Evolutionary conservation across 2,329 filamentous ascomycete species (phyloP).

Genomic region (Calonectria hawksworthii): DNA sequence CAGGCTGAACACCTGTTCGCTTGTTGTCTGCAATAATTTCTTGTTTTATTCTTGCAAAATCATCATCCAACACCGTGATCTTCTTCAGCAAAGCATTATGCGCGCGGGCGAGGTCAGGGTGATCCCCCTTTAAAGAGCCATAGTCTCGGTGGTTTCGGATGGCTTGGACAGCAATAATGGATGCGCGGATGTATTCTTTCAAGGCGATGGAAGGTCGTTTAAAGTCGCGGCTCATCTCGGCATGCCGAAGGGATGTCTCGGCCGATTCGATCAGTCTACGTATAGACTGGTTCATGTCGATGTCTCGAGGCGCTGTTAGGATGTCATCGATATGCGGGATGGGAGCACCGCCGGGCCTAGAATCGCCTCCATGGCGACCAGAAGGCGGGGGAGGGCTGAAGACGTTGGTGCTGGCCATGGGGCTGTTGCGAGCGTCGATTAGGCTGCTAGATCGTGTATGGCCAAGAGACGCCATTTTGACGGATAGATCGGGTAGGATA

Average conservation of each 20-base stretch:
- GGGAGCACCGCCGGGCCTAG: constrained; percentile 48
- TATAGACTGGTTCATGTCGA: constrained; percentile 65
- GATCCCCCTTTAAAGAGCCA: constrained; percentile 71
- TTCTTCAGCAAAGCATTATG: constrained; percentile 66
- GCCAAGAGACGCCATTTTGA: constrained; percentile 44
- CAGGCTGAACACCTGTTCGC: constrained; percentile 70
- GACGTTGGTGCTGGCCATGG: constrained; percentile 50
- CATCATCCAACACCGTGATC: constrained; percentile 61
- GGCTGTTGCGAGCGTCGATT: constrained; percentile 44
- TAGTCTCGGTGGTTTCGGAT: constrained; percentile 85
- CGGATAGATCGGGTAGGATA: constrained; percentile 15
- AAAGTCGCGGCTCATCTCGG: constrained; percentile 74
- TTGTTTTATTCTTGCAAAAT: constrained; percentile 71
- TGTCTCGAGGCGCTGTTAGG: constrained; percentile 59
- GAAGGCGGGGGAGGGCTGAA: constrained; percentile 47
- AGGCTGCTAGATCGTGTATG: constrained; percentile 45
- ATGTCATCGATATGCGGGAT: constrained; percentile 69
- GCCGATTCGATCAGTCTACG: constrained; percentile 67
- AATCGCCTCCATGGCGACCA: constrained; percentile 45
- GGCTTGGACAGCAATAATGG: constrained; percentile 80
- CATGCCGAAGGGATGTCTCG: constrained; percentile 68
- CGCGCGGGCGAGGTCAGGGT: constrained; percentile 60
- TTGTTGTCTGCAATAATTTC: constrained; percentile 75
- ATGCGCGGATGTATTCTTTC: constrained; percentile 86
- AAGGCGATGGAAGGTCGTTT: constrained; percentile 81